Evolutionary conservation across 108 stramenopile species (phyloP).

Genomic region (Pseudonitzschia pungens): DNA sequence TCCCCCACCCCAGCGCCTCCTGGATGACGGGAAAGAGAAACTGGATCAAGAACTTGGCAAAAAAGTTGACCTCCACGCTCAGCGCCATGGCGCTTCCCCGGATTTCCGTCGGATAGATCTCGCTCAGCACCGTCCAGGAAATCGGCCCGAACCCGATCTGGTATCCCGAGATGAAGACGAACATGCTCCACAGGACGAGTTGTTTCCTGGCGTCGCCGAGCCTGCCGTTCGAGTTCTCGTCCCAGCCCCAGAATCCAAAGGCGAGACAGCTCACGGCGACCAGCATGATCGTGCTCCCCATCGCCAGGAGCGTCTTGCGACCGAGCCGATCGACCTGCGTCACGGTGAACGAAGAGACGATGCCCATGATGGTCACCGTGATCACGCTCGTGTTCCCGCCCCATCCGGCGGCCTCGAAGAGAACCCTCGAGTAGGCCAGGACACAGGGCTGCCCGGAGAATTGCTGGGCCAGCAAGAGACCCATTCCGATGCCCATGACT

Average conservation of each 20-base stretch:
- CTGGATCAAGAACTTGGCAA: conserved; percentile 60
- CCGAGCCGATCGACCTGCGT: conserved; percentile 41
- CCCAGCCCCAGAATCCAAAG: conserved; percentile 33
- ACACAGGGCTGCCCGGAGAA: conserved; percentile 79
- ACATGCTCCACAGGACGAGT: conserved; percentile 37
- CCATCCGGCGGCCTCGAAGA: conserved; percentile 72
- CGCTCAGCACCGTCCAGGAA: conserved; percentile 71
- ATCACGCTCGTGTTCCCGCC: conserved; percentile 45
- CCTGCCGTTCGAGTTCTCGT: conserved; percentile 7
- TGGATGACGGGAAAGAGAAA: conserved; percentile 68
- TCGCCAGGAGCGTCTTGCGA: conserved; percentile 31
- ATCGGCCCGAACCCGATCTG: conserved; percentile 74
- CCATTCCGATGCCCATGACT: conserved; percentile 47
- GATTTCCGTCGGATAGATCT: conserved; percentile 70
- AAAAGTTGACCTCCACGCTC: conserved; percentile 73
- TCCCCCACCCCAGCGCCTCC: conserved; percentile 55
- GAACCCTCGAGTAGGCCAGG: conserved; percentile 62
- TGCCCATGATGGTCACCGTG: conserved; percentile 67
- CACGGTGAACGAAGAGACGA: conserved; percentile 42
- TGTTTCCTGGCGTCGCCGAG: background rate
- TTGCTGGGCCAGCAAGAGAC: conserved; percentile 70
- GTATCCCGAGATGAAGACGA: conserved; percentile 43
- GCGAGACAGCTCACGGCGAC: conserved; percentile 20
- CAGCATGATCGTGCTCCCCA: conserved; percentile 29
- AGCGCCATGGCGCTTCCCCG: conserved; percentile 84